phyloP scores from a whole-genome alignment of 1,139 yeast species.

The Geotrichum carabidarum region DNA sequence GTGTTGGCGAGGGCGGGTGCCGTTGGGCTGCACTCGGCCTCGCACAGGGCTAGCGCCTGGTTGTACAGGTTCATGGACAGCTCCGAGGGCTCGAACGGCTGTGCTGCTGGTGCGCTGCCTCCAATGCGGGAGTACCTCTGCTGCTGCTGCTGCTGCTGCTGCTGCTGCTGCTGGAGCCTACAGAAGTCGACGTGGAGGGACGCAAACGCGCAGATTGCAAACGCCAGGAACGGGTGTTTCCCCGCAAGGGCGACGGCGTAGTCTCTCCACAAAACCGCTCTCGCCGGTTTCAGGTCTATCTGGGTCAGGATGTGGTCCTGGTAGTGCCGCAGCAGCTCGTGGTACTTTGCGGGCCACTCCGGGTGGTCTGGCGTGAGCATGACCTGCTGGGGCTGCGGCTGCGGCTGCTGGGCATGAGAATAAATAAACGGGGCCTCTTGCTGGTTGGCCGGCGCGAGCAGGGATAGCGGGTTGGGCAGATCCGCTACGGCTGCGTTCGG shows the following conservation, averaged over 20 bases:
- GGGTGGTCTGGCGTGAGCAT: not conserved
- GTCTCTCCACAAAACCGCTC: conserved; percentile 6
- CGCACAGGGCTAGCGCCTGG: conserved; percentile 7
- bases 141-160: not conserved
- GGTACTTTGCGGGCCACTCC: conserved; percentile 9
- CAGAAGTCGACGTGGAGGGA: conserved; percentile 10
- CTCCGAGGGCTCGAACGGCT: conserved; percentile 11
- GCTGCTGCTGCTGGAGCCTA: not conserved
- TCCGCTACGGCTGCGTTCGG: not conserved
- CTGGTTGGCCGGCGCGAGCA: not conserved
- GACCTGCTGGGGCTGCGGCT: not conserved
- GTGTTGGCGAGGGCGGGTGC: not conserved
- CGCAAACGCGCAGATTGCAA: conserved; percentile 8
- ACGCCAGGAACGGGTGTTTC: conserved; percentile 9
- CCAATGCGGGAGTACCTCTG: too few species aligned
- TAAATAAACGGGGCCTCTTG: not conserved
- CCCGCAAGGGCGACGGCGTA: not conserved
- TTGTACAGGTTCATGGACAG: conserved; percentile 7
- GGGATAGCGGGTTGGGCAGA: not conserved
- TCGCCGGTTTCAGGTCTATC: conserved; percentile 1
- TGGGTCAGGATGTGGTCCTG: conserved; percentile 5
- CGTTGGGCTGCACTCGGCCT: conserved; percentile 1
- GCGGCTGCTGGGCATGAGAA: not conserved
- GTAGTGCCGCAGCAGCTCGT: conserved; percentile 12
- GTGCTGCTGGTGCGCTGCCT: not conserved